Conservation (phyloP, 495 filamentous ascomycete species). For the Annulohypoxylon stygium region DNA sequence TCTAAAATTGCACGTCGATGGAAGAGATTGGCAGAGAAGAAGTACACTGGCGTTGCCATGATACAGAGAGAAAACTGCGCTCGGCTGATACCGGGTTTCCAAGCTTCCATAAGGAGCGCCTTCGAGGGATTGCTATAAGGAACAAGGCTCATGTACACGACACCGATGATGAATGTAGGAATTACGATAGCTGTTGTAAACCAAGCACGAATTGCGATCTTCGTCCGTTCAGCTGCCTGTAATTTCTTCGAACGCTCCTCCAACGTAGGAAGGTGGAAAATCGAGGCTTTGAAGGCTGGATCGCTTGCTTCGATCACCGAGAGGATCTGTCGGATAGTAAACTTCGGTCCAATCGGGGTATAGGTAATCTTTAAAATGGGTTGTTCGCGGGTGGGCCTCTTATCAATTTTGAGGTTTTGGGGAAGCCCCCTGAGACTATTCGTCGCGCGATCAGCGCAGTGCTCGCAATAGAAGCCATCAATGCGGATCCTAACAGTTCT, state of each 20-base stretch:
- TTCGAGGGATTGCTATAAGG: slow-evolving; percentile 66
- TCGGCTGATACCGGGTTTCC: slow-evolving; percentile 79
- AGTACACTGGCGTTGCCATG: slow-evolving; percentile 89
- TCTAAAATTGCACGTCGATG: slow-evolving; percentile 85
- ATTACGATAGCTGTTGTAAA: slow-evolving; percentile 81
- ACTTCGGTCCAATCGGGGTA: slow-evolving; percentile 71
- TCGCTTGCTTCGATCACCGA: slow-evolving; percentile 73
- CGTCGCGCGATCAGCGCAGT: slow-evolving; percentile 77
- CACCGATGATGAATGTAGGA: slow-evolving; percentile 89
- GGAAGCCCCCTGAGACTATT: slow-evolving; percentile 56
- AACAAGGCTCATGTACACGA: slow-evolving; percentile 91
- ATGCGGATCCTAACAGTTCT: slow-evolving; percentile 76
- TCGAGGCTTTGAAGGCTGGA: slow-evolving; percentile 70
- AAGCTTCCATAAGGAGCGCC: slow-evolving; percentile 75
- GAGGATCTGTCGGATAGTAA: slow-evolving; percentile 84
- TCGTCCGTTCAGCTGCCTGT: slow-evolving; percentile 71
- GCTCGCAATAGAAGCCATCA: slow-evolving; percentile 88
- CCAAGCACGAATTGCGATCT: slow-evolving; percentile 73
- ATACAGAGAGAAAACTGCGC: slow-evolving; percentile 88
- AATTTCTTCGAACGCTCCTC: slow-evolving; percentile 85
- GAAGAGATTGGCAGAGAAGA: slow-evolving; percentile 89
- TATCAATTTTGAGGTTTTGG: slow-evolving; percentile 62
- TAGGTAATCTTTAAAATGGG: slow-evolving; percentile 82
- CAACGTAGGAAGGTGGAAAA: slow-evolving; percentile 85
- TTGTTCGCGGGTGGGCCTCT: slow-evolving; percentile 57